Evolutionary conservation across 129 eudicot species (phyloP).

Genomic region (Saposhnikovia divaricata): DNA sequence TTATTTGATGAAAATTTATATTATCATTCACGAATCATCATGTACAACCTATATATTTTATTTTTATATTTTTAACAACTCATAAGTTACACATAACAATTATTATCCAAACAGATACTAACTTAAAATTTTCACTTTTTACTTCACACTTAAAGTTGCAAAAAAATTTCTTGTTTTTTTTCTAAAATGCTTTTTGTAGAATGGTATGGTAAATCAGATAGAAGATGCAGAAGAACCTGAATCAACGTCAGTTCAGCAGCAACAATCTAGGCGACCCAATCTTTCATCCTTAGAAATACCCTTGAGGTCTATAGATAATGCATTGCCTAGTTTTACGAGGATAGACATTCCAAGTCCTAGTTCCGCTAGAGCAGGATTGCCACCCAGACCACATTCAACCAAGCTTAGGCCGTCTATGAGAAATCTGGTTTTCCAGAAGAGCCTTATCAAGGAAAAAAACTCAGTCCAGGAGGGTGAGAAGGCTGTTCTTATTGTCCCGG

Average conservation of each 20-base stretch:
- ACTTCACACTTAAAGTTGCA: too few relatives aligned
- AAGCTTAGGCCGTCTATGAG: constrained; percentile 38
- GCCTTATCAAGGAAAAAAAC: constrained; percentile 28
- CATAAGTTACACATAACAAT: too few relatives aligned
- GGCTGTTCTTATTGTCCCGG: constrained; percentile 43
- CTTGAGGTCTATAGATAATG: constrained; percentile 32
- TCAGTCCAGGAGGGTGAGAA: constrained; percentile 39
- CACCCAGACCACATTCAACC: constrained; percentile 61
- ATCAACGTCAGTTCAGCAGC: constrained; percentile 31
- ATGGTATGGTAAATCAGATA: constrained; percentile 16
- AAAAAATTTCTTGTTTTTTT: neutral
- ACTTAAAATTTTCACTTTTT: too few relatives aligned
- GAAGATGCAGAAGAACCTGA: constrained; percentile 36
- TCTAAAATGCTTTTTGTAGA: neutral
- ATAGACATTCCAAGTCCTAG: constrained; percentile 47
- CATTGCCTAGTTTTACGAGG: constrained; percentile 27
- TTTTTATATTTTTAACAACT: too few relatives aligned
- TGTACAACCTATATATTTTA: too few relatives aligned
- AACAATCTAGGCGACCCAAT: constrained; percentile 40
- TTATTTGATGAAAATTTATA: too few relatives aligned
- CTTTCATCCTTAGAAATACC: constrained; percentile 52
- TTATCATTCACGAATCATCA: too few relatives aligned
- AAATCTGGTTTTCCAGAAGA: constrained; percentile 40
- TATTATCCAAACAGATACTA: too few relatives aligned
- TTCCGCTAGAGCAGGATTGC: constrained; percentile 43